Evolutionary conservation across 331 rosid species (phyloP).

Genomic region (Stylosanthes scabra): DNA sequence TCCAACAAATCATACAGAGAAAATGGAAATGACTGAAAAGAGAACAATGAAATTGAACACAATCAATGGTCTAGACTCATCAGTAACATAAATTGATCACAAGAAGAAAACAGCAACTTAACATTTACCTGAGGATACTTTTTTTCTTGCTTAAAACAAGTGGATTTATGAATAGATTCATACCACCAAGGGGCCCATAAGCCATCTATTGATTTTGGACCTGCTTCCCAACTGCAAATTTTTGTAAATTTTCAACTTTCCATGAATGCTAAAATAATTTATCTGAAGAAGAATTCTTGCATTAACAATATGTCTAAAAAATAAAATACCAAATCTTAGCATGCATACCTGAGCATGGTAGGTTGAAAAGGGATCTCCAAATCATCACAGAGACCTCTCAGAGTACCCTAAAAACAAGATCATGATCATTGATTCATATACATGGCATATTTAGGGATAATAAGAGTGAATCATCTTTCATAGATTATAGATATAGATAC

Average conservation of each 20-base stretch:
- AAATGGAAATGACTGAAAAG: constrained; percentile 70
- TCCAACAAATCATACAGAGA: constrained; percentile 64
- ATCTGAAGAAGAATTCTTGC: constrained; percentile 18
- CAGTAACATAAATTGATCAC: constrained; percentile 20
- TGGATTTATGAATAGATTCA: constrained; percentile 59
- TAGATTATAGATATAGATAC: too few species aligned
- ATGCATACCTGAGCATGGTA: constrained; percentile 75
- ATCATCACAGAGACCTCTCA: constrained; percentile 74
- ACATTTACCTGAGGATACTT: constrained; percentile 67
- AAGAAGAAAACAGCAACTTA: neutral
- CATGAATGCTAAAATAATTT: constrained; percentile 32
- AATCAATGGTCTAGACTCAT: constrained; percentile 8
- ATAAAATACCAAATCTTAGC: constrained; percentile 12
- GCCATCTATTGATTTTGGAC: constrained; percentile 80
- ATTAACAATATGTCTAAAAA: neutral
- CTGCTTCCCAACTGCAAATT: constrained; percentile 78
- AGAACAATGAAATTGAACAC: constrained; percentile 6
- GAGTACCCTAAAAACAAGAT: constrained; percentile 56
- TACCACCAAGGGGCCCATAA: constrained; percentile 95
- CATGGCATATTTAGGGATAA: constrained; percentile 23
- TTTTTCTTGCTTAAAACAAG: constrained; percentile 58
- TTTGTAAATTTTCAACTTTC: constrained; percentile 31
- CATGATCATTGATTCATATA: neutral
- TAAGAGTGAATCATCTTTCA: constrained; percentile 4
- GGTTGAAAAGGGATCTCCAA: constrained; percentile 74